Evolutionary conservation across 73 alveolate genomes (phyloP).

Genomic region (Paramecium octaurelia): DNA sequence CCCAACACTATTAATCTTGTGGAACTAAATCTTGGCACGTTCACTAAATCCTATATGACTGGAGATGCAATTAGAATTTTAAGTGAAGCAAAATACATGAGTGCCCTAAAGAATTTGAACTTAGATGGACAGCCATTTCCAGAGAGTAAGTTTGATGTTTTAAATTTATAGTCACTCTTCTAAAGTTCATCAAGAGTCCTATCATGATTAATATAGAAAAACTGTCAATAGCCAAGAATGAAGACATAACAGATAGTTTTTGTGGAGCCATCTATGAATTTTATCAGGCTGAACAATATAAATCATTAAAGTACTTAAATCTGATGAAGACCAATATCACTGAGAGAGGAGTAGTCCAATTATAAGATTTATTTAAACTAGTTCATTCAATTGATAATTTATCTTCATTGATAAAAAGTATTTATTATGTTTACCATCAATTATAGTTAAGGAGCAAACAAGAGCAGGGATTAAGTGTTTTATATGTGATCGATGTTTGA

Average conservation of each 20-base stretch:
- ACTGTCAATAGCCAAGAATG: neutral
- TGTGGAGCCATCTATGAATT: neutral
- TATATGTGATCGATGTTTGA: neutral
- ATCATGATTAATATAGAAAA: neutral
- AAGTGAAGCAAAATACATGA: neutral
- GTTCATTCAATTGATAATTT: neutral
- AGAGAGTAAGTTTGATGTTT: neutral
- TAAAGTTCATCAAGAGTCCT: neutral
- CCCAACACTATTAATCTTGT: neutral
- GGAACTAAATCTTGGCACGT: neutral
- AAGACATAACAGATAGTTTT: neutral
- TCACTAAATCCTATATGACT: neutral
- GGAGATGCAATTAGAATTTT: neutral
- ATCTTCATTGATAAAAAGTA: neutral
- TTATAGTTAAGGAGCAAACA: neutral
- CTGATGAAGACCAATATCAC: neutral
- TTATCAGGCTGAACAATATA: neutral
- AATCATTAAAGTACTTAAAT: neutral
- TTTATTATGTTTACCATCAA: too few relatives aligned
- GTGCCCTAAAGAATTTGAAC: neutral
- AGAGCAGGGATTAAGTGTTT: neutral
- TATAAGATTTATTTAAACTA: neutral
- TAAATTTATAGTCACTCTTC: neutral
- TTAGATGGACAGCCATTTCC: neutral
- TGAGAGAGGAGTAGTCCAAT: neutral